Conservation (phyloP, 2,329 filamentous ascomycete species). For the Pochonia chlamydosporia region DNA sequence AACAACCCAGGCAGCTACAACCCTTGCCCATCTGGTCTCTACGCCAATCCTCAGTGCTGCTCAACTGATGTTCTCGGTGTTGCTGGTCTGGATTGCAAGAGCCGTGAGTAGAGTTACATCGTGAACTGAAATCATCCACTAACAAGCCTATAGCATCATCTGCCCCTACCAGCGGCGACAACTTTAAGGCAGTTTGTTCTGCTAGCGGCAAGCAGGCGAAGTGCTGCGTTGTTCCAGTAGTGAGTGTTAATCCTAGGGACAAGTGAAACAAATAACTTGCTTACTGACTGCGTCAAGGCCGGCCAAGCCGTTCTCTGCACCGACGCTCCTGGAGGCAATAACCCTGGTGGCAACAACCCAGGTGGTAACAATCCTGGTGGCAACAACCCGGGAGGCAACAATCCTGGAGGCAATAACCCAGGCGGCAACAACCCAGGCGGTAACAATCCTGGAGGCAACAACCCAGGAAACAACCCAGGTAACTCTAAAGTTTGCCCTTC, state of each 20-base stretch:
- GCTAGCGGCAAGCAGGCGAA: not conserved
- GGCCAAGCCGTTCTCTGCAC: not conserved
- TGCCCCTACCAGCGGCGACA: not conserved
- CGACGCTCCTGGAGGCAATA: not conserved
- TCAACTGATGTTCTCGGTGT: constrained; percentile 4
- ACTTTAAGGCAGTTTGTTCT: not conserved
- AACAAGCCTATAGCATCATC: not conserved
- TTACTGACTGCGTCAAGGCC: not conserved
- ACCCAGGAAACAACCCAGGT: not conserved
- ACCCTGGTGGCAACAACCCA: not conserved
- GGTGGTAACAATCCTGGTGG: not conserved
- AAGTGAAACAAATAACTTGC: not conserved
- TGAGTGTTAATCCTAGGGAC: not conserved
- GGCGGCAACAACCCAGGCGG: not conserved
- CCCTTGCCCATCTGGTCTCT: constrained; percentile 1
- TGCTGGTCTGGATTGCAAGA: constrained; percentile 3
- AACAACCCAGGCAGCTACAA: constrained; percentile 1
- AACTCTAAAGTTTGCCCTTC: not conserved
- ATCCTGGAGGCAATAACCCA: not conserved
- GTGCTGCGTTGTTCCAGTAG: not conserved
- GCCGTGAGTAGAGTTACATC: constrained; percentile 3
- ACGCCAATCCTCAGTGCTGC: constrained; percentile 8
- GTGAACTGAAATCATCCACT: not conserved
- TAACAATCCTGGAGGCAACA: not conserved
- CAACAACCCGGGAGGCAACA: not conserved